Base-by-base conservation (phyloP, 306 rosid species). In the Lupinus albus region DNA sequence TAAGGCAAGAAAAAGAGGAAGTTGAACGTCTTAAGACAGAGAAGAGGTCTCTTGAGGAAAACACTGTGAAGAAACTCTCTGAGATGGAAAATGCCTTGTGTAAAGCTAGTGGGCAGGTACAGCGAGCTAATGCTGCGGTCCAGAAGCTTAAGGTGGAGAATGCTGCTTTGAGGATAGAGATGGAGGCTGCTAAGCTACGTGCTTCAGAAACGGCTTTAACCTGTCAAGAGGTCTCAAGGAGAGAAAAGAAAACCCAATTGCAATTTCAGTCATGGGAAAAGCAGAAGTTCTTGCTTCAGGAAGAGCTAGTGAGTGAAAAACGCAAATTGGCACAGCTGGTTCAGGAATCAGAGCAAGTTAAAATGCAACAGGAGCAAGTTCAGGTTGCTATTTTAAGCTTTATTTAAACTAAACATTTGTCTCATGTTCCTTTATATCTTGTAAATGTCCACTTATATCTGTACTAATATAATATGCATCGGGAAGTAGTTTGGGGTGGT, bases 21-120 rank as follows among this genome's bases (percentile, higher is more conserved):
- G 95, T 88, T 55, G 92, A 88, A 50, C 84, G 87, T 49, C 80
- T 84, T 54, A 86, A 81, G 79, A 88, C 79, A 66, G 95, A 88
- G 87, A 91, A 91, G 67, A 87, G 84, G 35, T 79, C 82, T 57
- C 78, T 90, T 5, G 96, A 87, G 61, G 96, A 87, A 72, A 90
- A 82, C 62, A 85, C 95, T 42, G 77, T 82, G 88, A 88, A 91
- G 84, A 88, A 91, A 79, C 92, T 91, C n/a, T 74, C 85, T 42
- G 97, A 91, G 85, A 87, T 91, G 95, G 92, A 91, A 74, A 83
- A 79, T 76, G 92, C 95, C 61, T 78, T 91, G 79, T 70, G 75
- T 73, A 91, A 86, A 78, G 90, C 95, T 25, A 79, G 88, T 81
- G 89, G 92, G 66, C 97, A 91, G 81, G 97, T 91, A 57, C 92